phyloP scores from a whole-genome alignment of 768 basidiomycete species.

The Mycena kentingensis region DNA sequence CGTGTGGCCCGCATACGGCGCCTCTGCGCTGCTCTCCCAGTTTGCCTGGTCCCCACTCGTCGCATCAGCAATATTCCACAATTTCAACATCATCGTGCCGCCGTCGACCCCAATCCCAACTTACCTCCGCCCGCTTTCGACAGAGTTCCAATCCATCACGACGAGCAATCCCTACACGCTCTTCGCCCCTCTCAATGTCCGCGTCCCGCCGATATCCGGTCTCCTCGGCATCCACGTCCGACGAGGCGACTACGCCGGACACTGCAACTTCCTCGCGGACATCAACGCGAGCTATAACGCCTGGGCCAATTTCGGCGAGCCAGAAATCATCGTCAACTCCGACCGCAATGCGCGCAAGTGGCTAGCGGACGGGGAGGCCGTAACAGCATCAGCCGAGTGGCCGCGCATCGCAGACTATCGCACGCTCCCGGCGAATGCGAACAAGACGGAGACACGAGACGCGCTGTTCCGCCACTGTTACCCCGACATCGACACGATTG shows the following conservation, averaged over 20 bases:
- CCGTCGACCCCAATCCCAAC: neutral
- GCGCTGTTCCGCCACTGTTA: too few relatives aligned
- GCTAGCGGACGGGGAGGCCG: too few relatives aligned
- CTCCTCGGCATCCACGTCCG: neutral
- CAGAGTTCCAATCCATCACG: neutral
- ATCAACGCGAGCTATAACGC: neutral
- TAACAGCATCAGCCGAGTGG: too few relatives aligned
- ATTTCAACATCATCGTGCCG: neutral
- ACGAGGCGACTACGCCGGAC: neutral
- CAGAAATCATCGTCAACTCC: neutral
- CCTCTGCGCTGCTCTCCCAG: neutral
- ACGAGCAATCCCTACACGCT: neutral
- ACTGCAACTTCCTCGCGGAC: neutral
- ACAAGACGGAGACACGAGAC: too few relatives aligned
- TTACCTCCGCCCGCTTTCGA: neutral
- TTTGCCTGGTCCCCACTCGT: slow-evolving; percentile 3
- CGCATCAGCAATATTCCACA: neutral
- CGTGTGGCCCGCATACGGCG: neutral
- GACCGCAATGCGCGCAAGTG: neutral
- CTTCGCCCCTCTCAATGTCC: neutral
- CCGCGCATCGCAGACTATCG: too few relatives aligned
- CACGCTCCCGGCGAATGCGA: too few relatives aligned
- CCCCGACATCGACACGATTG: too few relatives aligned
- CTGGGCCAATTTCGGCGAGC: neutral
- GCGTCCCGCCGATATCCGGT: neutral